These are phyloP conservation scores for Calonectria montana DNA, from an alignment of 2,329 filamentous ascomycete species.

Conservation along the genomic window DNA sequence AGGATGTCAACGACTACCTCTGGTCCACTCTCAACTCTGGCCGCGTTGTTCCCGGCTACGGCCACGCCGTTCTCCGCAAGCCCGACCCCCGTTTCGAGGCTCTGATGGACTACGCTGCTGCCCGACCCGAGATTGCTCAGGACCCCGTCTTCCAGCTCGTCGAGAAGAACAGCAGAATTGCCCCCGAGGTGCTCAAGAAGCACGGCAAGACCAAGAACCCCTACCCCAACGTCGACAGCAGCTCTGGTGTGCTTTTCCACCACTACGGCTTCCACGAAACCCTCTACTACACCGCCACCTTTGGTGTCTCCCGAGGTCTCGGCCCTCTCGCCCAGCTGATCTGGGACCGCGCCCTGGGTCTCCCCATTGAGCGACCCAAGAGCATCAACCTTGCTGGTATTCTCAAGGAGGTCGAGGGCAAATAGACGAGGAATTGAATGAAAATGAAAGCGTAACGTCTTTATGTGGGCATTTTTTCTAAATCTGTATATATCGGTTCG, in stretches of 20 bases:
- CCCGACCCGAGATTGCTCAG: constrained; percentile 83
- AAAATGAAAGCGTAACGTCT: constrained; percentile 21
- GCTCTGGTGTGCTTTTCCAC: constrained; percentile 94
- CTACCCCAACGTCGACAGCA: constrained; percentile 95
- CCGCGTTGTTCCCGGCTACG: constrained; percentile 94
- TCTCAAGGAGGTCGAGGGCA: constrained; percentile 71
- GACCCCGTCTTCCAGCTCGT: constrained; percentile 96
- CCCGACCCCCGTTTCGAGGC: constrained; percentile 97
- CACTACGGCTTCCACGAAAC: constrained; percentile 99
- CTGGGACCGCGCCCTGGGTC: constrained; percentile 92
- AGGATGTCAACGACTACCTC: constrained; percentile 88
- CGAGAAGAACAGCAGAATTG: constrained; percentile 91
- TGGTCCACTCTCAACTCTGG: constrained; percentile 95
- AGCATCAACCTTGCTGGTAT: constrained; percentile 93
- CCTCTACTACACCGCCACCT: constrained; percentile 87
- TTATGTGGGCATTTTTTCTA: constrained; percentile 25
- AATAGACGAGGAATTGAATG: constrained; percentile 43
- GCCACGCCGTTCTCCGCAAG: constrained; percentile 95
- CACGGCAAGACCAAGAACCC: constrained; percentile 99
- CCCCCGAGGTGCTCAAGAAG: constrained; percentile 88
- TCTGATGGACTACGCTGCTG: constrained; percentile 92
- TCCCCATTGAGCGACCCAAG: constrained; percentile 98
- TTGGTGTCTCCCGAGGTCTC: constrained; percentile 76
- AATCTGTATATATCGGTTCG: constrained; percentile 38
- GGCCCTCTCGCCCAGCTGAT: constrained; percentile 94